Conservation (phyloP, 352 stramenopile species). For the Globisporangium rhizosaccharum region DNA sequence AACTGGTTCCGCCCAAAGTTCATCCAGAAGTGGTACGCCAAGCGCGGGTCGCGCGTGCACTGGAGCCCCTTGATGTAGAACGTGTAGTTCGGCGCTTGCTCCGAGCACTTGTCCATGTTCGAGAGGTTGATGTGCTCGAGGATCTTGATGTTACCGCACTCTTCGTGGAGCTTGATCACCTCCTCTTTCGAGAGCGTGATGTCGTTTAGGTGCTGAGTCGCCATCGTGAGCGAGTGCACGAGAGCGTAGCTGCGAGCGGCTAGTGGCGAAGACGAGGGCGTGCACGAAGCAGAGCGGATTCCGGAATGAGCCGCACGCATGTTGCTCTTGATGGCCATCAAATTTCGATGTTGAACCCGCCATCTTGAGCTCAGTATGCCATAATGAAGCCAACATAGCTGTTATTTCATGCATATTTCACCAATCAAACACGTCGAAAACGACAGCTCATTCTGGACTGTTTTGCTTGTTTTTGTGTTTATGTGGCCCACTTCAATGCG, state of each 20-base stretch:
- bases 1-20: slow-evolving; percentile 72
- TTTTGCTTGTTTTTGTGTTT: too few species aligned
- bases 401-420: too few species aligned
- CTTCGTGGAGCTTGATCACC: slow-evolving; percentile 42
- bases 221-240: slow-evolving; percentile 16
- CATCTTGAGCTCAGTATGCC: too few species aligned
- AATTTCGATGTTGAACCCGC: too few species aligned
- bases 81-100: slow-evolving; percentile 33
- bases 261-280: too few species aligned
- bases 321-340: too few species aligned
- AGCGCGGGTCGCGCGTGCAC: slow-evolving; percentile 56
- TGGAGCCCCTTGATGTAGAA: slow-evolving; percentile 66
- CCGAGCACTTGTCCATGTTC: slow-evolving; percentile 48
- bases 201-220: slow-evolving; percentile 9
- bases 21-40: slow-evolving; percentile 66
- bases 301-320: too few species aligned
- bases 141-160: slow-evolving; percentile 61
- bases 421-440: too few species aligned
- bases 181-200: slow-evolving; percentile 40
- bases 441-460: too few species aligned
- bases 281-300: too few species aligned
- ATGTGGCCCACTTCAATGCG: too few species aligned
- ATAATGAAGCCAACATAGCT: too few species aligned
- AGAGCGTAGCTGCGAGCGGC: neutral
- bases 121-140: slow-evolving; percentile 71